Evolutionary conservation across 208 protist genomes (phyloP), one percentile per base, ranked within the genome.

Genomic region (Crithidia thermophila): DNA sequence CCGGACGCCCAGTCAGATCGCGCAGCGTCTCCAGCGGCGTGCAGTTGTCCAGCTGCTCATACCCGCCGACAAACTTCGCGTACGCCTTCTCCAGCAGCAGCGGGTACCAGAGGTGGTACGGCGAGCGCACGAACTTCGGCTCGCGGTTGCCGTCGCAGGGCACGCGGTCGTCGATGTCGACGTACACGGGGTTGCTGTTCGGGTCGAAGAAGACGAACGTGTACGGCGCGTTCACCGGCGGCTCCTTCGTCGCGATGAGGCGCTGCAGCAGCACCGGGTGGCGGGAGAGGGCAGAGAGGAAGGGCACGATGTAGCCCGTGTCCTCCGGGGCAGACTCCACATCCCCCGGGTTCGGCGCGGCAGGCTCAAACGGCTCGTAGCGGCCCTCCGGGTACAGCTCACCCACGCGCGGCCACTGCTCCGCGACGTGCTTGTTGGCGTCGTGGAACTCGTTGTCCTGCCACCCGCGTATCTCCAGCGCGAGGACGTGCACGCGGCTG

Each of bases 71-170:
- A 74, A 97, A 94, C 79, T 97, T 97, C 10, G 92, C 92, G 58
- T 97, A 97, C 16, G 92, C 92, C 76, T 97, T 97, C 77, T 97
- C 90, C 50, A 97, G 73, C 42, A 97, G 71, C 39, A 94, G 63
- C 30, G 92, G 90, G 37, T 83, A 97, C 84, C 84, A 91, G 59
- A 74, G 49, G 21, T 67, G 82, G 18, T 67, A 66, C 14, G 87
- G 79, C 11, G 82, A 71, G 36, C 78, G 84, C 36, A 77, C 66
- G 58, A 91, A 95, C 73, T 87, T 83, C 28, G 90, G 84, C 63
- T 80, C 59, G 40, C 47, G 49, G 40, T 74, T 57, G 23, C 51
- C 51, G 31, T 68, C 72, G 71, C 84, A 89, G 34, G 90, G 90
- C 25, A 95, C 71, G 55, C 90, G 87, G 62, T 95, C 90, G 70